A percentile compares a stretch with the other conserved stretches of the same genome.
phyloP scores from a whole-genome alignment of 2,329 filamentous ascomycete species.

The Delphinella strobiligena region DNA sequence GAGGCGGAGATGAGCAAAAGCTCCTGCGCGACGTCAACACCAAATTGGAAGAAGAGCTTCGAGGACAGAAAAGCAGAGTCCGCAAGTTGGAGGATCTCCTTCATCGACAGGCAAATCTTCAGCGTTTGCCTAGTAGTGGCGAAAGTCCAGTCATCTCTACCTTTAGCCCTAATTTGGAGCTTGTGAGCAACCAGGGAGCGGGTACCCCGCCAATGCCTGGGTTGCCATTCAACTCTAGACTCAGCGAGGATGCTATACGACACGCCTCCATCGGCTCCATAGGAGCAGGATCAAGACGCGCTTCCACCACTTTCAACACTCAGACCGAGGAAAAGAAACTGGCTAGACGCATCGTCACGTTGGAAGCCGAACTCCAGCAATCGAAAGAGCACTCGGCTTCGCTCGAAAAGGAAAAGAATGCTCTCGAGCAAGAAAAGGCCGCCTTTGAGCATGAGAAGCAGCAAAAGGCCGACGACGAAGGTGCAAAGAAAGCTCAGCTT shows the following conservation, averaged over 20 bases:
- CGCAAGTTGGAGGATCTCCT: conserved; percentile 83
- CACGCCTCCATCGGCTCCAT: conserved; percentile 27
- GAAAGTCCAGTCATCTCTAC: conserved; percentile 6
- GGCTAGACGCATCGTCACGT: conserved; percentile 47
- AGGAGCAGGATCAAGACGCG: conserved; percentile 39
- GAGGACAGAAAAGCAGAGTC: conserved; percentile 83
- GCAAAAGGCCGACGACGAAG: conserved; percentile 46
- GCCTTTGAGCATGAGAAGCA: conserved; percentile 31
- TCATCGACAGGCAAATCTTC: conserved; percentile 61
- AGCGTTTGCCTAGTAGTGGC: conserved; percentile 30
- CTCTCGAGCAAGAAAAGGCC: background rate
- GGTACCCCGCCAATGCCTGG: conserved; percentile 9
- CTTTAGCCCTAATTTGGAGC: conserved; percentile 12
- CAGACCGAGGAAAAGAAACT: conserved; percentile 48
- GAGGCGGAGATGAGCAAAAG: conserved; percentile 73
- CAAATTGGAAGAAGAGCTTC: conserved; percentile 51
- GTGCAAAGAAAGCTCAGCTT: conserved; percentile 46
- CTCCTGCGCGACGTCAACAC: conserved; percentile 39
- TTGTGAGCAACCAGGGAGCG: conserved; percentile 6
- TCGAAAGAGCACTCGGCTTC: conserved; percentile 57
- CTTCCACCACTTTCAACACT: conserved; percentile 44
- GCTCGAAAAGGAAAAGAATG: conserved; percentile 51
- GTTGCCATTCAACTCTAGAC: conserved; percentile 16
- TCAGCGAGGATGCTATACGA: conserved; percentile 37
- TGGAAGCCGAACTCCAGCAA: conserved; percentile 67